A percentile compares a stretch with the other conserved stretches of the same genome.
These are phyloP conservation scores for Astragalus membranaceus DNA, from an alignment of 306 rosid genomes.

Conservation along the genomic window DNA sequence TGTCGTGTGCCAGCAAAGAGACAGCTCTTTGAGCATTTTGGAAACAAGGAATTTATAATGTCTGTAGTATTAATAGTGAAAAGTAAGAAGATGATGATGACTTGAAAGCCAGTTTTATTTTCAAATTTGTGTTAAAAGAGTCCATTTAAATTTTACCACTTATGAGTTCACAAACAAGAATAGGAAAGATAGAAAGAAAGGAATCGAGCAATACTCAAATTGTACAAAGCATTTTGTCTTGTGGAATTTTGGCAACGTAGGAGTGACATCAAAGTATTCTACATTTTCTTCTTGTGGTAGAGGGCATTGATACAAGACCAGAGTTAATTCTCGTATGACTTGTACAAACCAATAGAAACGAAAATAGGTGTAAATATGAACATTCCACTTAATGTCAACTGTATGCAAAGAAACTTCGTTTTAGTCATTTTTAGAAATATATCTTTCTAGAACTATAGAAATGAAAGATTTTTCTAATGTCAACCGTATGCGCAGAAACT, in stretches of 20 bases:
- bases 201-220: slow-evolving; percentile 24
- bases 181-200: slow-evolving; percentile 13
- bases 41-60: background rate
- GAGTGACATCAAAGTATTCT: slow-evolving; percentile 34
- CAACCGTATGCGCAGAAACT: background rate
- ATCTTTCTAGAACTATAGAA: no score
- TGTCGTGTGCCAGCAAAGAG: no score
- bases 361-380: background rate
- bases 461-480: background rate
- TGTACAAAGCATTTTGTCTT: background rate
- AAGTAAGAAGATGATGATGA: background rate
- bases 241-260: slow-evolving; percentile 23
- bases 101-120: background rate
- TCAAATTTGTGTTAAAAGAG: background rate
- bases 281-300: background rate
- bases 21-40: slow-evolving; percentile 7
- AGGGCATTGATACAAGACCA: background rate
- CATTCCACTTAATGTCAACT: background rate
- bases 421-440: no score
- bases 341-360: background rate
- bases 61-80: background rate
- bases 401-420: background rate
- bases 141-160: background rate
- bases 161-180: background rate
- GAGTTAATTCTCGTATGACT: background rate